Percentiles rank a stretch among this genome's conserved stretches.
These are phyloP conservation scores for Talaromyces sp. DNA, from an alignment of 2,329 filamentous ascomycete species.

Conservation along the genomic window DNA sequence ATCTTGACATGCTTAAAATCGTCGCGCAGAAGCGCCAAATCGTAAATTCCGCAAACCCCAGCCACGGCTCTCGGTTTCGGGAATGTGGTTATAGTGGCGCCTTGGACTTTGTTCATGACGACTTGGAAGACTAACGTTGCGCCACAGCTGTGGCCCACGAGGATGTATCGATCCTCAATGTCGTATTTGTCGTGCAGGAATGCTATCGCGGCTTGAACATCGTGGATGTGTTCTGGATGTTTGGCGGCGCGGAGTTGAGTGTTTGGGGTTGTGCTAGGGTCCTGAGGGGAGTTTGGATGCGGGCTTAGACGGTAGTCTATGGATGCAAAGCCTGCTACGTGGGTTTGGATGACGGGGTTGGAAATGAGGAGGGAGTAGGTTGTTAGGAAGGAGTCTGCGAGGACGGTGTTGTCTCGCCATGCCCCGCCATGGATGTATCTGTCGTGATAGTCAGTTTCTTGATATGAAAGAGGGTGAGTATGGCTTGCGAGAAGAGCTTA, in stretches of 20 bases:
- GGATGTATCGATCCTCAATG: conserved; percentile 42
- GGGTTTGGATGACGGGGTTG: conserved; percentile 22
- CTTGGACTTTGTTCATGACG: conserved; percentile 36
- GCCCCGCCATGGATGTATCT: conserved; percentile 52
- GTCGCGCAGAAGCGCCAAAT: conserved; percentile 40
- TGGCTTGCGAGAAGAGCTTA: background rate
- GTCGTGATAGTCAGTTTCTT: background rate
- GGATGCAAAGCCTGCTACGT: conserved; percentile 45
- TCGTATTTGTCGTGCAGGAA: conserved; percentile 43
- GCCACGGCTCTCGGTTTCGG: conserved; percentile 40
- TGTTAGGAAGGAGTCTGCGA: conserved; percentile 36
- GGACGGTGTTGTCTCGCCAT: conserved; percentile 48
- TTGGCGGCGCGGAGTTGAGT: conserved; percentile 36
- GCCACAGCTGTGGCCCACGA: conserved; percentile 49
- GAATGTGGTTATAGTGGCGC: conserved; percentile 17
- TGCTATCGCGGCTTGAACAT: conserved; percentile 41
- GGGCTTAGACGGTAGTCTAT: conserved; percentile 49
- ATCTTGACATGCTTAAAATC: conserved; percentile 31
- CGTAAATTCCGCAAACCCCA: conserved; percentile 48
- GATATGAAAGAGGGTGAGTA: background rate
- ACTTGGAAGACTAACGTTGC: conserved; percentile 48
- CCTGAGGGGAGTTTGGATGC: conserved; percentile 43
- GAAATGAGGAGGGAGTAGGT: conserved; percentile 36
- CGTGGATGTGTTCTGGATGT: conserved; percentile 48
- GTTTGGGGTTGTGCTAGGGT: conserved; percentile 28